Evolutionary conservation across 495 filamentous ascomycete species (phyloP).

Genomic region (Tuber calosporum): DNA sequence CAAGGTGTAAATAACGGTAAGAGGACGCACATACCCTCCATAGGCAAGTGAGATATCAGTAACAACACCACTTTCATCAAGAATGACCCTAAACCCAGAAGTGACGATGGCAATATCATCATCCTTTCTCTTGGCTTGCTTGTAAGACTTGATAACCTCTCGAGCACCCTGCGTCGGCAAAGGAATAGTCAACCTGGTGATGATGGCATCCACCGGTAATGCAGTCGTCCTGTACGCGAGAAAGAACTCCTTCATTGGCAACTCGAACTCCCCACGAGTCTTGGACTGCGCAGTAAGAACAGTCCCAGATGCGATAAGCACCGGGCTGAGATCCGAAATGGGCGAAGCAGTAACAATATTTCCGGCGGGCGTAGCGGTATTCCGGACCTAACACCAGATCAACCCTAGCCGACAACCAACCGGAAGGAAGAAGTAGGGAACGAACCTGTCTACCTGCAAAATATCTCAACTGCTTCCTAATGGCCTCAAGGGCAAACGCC

Average conservation of each 20-base stretch:
- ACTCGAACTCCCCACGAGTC: conserved; percentile 27
- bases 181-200: conserved; percentile 46
- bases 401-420: neutral
- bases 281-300: conserved; percentile 38
- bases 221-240: conserved; percentile 44
- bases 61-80: conserved; percentile 60
- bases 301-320: conserved; percentile 43
- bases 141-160: conserved; percentile 72
- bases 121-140: conserved; percentile 91
- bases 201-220: conserved; percentile 43
- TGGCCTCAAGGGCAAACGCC: conserved; percentile 42
- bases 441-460: conserved; percentile 44
- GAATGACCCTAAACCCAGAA: conserved; percentile 62
- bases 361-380: conserved; percentile 45
- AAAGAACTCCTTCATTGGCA: conserved; percentile 44
- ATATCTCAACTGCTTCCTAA: conserved; percentile 45
- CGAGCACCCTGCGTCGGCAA: conserved; percentile 49
- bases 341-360: conserved; percentile 46
- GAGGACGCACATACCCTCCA: conserved; percentile 50
- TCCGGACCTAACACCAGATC: conserved; percentile 40
- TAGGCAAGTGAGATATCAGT: conserved; percentile 70
- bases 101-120: conserved; percentile 97
- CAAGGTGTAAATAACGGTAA: conserved; percentile 14
- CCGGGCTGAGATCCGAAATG: conserved; percentile 45
- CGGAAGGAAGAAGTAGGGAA: neutral